phyloP scores from a whole-genome alignment of 257 asterid species.

The Craterostigma plantagineum region DNA sequence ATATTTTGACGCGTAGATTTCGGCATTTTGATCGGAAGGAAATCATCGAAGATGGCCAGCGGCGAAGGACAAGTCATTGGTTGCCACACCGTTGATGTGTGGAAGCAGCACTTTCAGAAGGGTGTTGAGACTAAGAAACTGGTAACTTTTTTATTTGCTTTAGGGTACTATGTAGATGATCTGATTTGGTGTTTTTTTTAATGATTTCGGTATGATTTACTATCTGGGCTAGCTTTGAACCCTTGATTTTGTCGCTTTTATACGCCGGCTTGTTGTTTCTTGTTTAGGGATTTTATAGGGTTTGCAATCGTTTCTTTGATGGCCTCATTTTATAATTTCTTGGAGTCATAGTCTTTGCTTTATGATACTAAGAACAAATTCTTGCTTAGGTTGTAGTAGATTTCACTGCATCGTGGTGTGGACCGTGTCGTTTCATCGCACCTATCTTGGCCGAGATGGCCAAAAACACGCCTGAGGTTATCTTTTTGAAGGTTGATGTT shows the following conservation, averaged over 20 bases:
- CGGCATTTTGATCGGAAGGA: constrained; percentile 19
- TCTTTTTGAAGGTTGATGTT: constrained; percentile 77
- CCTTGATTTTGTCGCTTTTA: no score
- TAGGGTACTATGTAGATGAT: no score
- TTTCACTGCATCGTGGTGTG: constrained; percentile 96
- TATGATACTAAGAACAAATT: no score
- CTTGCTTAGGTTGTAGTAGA: constrained; percentile 61
- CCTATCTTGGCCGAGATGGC: constrained; percentile 81
- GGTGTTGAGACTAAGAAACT: constrained; percentile 30
- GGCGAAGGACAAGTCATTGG: constrained; percentile 68
- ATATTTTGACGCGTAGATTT: not conserved
- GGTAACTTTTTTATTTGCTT: constrained; percentile 15
- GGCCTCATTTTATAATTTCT: no score
- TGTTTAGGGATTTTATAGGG: no score
- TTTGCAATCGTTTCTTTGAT: no score
- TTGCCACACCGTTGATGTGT: constrained; percentile 39
- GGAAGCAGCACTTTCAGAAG: constrained; percentile 20
- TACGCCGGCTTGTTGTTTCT: no score
- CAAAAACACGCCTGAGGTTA: constrained; percentile 50
- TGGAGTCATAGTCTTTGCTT: no score
- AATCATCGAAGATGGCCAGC: no score
- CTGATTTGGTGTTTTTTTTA: no score
- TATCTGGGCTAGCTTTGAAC: no score
- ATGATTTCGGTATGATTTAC: no score
- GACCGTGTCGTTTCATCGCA: constrained; percentile 78